Conservation (phyloP, 768 basidiomycete species). For the Tylopilus sp. region DNA sequence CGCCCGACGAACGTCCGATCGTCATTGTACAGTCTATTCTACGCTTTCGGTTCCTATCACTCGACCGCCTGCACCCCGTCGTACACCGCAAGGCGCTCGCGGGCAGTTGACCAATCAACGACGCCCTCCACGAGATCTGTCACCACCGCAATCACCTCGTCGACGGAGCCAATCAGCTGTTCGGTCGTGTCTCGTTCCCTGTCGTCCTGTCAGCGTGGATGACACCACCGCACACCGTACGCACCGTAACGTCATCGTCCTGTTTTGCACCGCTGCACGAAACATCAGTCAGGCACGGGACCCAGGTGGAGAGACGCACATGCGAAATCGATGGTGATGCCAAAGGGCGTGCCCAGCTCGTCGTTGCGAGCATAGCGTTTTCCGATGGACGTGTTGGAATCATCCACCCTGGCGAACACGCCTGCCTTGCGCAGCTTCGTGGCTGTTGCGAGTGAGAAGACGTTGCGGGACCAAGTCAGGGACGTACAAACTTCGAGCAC, state of each 20-base stretch:
- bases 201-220: constrained; percentile 3
- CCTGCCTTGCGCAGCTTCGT: constrained; percentile 84
- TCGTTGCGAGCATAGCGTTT: constrained; percentile 98
- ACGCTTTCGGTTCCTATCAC: constrained; percentile 7
- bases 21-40: neutral
- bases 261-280: constrained; percentile 74
- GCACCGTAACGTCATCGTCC: constrained; percentile 91
- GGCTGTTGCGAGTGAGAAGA: constrained; percentile 46
- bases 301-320: constrained; percentile 35
- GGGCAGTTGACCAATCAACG: constrained; percentile 77
- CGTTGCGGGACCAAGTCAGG: neutral
- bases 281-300: neutral
- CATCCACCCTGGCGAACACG: constrained; percentile 91
- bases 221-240: constrained; percentile 25
- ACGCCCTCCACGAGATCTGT: constrained; percentile 72
- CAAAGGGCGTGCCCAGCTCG: constrained; percentile 97
- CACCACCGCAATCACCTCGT: constrained; percentile 82
- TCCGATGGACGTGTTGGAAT: constrained; percentile 92
- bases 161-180: constrained; percentile 86
- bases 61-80: constrained; percentile 88
- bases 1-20: too few relatives aligned
- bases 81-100: constrained; percentile 67
- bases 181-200: constrained; percentile 95
- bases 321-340: constrained; percentile 94
- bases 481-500: constrained; percentile 88